Evolutionary conservation across 352 stramenopile genomes (phyloP).

Genomic region (Phytophthora palmivora): DNA sequence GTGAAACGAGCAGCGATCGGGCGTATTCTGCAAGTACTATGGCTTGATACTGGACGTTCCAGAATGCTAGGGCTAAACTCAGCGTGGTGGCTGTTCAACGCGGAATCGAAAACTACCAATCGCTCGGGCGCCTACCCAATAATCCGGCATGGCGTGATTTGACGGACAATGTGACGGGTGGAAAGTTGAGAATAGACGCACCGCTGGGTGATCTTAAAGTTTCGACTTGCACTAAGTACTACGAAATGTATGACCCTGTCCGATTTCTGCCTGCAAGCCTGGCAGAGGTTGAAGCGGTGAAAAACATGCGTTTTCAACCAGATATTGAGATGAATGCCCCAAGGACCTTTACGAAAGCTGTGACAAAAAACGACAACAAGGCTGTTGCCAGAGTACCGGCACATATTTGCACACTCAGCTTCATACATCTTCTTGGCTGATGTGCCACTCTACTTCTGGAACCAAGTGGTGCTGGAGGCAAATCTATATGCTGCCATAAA

Average conservation of each 20-base stretch:
- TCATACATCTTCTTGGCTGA: constrained; percentile 8
- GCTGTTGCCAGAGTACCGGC: constrained; percentile 2
- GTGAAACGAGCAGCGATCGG: not conserved
- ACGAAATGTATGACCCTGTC: constrained; percentile 15
- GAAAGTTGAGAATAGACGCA: constrained; percentile 8
- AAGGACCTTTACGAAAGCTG: constrained; percentile 4
- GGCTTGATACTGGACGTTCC: constrained; percentile 9
- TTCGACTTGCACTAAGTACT: not conserved
- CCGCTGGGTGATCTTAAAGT: constrained; percentile 12
- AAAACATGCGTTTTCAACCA: constrained; percentile 7
- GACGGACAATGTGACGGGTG: constrained; percentile 12
- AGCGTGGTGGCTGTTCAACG: constrained; percentile 5
- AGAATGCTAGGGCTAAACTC: not conserved
- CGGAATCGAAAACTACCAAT: constrained; percentile 14
- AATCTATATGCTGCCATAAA: constrained; percentile 10
- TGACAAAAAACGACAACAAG: constrained; percentile 1
- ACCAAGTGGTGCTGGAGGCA: constrained; percentile 7
- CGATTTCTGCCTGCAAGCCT: constrained; percentile 9
- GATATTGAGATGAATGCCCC: constrained; percentile 3
- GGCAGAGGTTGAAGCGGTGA: constrained; percentile 10
- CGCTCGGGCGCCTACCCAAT: not conserved
- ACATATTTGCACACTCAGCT: constrained; percentile 13
- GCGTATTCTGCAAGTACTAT: constrained; percentile 1
- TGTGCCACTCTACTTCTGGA: constrained; percentile 4
- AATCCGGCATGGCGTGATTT: constrained; percentile 10